These are phyloP conservation scores for Arabis hirsuta DNA, from an alignment of 345 rosid genomes.

Conservation along the genomic window DNA sequence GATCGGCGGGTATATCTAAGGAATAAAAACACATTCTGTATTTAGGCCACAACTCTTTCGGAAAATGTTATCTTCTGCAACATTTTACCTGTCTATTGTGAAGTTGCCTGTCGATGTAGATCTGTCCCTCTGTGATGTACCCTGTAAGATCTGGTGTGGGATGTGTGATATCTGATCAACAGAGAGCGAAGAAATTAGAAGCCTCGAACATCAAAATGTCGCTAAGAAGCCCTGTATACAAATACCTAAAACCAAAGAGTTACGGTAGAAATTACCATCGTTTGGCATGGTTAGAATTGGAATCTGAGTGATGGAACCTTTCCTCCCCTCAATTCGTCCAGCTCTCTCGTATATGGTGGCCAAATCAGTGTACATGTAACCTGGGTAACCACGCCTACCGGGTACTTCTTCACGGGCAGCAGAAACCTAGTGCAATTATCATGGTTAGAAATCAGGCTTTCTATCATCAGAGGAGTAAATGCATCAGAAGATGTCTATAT, in stretches of 20 bases:
- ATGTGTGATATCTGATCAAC: slow-evolving; percentile 79
- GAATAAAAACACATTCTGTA: slow-evolving; percentile 28
- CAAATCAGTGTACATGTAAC: slow-evolving; percentile 92
- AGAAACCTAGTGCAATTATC: slow-evolving; percentile 61
- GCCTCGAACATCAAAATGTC: not conserved
- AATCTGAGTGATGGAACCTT: slow-evolving; percentile 87
- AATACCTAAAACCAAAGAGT: no score
- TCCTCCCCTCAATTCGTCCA: slow-evolving; percentile 87
- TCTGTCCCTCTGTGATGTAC: slow-evolving; percentile 90
- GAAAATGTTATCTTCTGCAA: not conserved
- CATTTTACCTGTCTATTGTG: slow-evolving; percentile 61
- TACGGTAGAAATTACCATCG: slow-evolving; percentile 58
- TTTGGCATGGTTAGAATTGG: slow-evolving; percentile 95
- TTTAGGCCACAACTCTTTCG: slow-evolving; percentile 11
- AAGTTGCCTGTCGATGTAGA: slow-evolving; percentile 85
- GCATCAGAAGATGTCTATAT: not conserved
- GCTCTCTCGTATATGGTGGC: slow-evolving; percentile 91
- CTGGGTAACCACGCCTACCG: slow-evolving; percentile 92
- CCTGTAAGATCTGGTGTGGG: slow-evolving; percentile 95
- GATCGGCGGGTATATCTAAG: slow-evolving; percentile 86
- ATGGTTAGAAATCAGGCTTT: not conserved
- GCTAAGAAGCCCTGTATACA: not conserved
- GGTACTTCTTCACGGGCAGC: slow-evolving; percentile 97
- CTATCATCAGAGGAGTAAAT: not conserved
- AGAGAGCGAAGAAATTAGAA: slow-evolving; percentile 4